These are phyloP conservation scores for Bretschneidera sinensis DNA, from an alignment of 345 rosid species.

Conservation along the genomic window DNA sequence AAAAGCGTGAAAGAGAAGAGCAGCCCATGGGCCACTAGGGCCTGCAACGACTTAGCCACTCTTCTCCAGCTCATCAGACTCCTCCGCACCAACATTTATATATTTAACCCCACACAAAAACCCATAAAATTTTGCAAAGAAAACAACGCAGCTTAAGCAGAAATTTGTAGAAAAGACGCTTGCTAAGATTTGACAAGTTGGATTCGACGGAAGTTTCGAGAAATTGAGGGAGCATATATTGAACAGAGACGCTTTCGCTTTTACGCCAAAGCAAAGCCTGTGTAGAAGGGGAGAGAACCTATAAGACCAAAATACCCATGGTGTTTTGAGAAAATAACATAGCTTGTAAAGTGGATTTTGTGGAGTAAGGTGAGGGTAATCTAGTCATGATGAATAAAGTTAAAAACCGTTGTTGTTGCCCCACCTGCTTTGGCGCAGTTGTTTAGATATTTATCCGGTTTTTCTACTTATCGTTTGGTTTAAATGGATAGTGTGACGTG, in stretches of 20 bases:
- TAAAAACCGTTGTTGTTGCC: neutral
- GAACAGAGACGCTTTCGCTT: slow-evolving; percentile 24
- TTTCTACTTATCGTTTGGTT: neutral
- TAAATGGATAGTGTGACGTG: neutral
- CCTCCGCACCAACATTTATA: slow-evolving; percentile 44
- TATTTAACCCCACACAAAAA: neutral
- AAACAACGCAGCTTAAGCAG: neutral
- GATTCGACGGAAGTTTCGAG: slow-evolving; percentile 19
- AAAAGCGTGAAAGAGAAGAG: slow-evolving; percentile 80
- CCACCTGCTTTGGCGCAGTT: neutral
- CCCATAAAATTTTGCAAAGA: neutral
- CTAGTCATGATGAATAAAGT: neutral
- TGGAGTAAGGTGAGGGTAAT: slow-evolving; percentile 4
- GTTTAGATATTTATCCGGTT: neutral
- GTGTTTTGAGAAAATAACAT: neutral
- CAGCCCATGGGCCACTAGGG: slow-evolving; percentile 57
- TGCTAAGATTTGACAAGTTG: neutral
- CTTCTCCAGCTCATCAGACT: slow-evolving; percentile 73
- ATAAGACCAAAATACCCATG: slow-evolving; percentile 10
- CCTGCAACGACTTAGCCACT: slow-evolving; percentile 63
- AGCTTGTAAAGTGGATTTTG: neutral
- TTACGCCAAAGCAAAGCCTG: slow-evolving; percentile 16
- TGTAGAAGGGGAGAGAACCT: neutral
- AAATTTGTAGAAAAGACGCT: neutral
- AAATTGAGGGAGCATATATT: slow-evolving; percentile 12